Evolutionary conservation across 2,329 filamentous ascomycete species (phyloP).

Genomic region (Xylariaceae sp.): DNA sequence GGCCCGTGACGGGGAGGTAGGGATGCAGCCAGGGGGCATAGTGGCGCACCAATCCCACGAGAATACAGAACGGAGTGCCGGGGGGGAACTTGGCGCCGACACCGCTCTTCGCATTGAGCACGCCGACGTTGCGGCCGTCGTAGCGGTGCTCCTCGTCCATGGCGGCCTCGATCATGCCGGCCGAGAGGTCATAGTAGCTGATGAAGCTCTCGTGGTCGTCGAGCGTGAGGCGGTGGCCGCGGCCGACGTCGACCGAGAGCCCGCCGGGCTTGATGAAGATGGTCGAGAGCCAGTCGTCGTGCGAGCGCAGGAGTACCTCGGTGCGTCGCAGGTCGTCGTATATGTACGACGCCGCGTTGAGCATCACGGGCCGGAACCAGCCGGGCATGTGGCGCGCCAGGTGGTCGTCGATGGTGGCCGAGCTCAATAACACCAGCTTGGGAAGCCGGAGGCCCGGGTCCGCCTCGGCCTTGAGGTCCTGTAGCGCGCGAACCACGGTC

Average conservation of each 20-base stretch:
- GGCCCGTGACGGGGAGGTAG: conserved; percentile 28
- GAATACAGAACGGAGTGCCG: conserved; percentile 25
- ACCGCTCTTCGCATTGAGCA: conserved; percentile 21
- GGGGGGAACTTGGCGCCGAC: conserved; percentile 26
- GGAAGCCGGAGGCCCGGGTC: conserved; percentile 17
- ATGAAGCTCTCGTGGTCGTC: conserved; percentile 30
- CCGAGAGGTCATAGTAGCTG: conserved; percentile 36
- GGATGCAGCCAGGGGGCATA: conserved; percentile 27
- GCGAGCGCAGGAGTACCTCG: conserved; percentile 28
- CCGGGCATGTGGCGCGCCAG: conserved; percentile 24
- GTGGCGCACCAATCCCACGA: conserved; percentile 24
- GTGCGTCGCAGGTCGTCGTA: conserved; percentile 30
- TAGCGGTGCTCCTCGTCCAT: conserved; percentile 24
- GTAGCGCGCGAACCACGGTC: conserved; percentile 29
- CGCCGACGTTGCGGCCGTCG: conserved; percentile 18
- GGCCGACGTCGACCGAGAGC: conserved; percentile 26
- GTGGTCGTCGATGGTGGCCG: conserved; percentile 32
- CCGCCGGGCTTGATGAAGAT: conserved; percentile 37
- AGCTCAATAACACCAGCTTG: conserved; percentile 35
- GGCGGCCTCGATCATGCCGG: conserved; percentile 40
- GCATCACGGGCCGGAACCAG: conserved; percentile 22
- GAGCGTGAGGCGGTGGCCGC: conserved; percentile 33
- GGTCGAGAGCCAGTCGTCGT: conserved; percentile 29
- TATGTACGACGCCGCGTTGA: conserved; percentile 25
- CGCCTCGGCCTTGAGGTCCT: conserved; percentile 13